Conservation (phyloP, 140 eudicot species). For the Senecio squalidus region DNA sequence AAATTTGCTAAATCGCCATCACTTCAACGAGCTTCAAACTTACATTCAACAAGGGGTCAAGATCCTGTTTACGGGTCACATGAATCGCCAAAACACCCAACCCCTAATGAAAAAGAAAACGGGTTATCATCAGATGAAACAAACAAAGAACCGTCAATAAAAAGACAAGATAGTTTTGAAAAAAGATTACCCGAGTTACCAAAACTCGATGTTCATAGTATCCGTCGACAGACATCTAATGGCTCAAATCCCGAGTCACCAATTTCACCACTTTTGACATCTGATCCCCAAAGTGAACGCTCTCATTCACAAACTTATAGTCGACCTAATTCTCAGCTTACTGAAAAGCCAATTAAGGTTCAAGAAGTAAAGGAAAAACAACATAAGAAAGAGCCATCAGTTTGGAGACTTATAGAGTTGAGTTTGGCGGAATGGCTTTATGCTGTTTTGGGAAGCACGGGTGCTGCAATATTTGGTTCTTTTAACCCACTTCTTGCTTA, state of each 20-base stretch:
- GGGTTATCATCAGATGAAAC: slow-evolving; percentile 49
- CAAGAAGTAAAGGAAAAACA: slow-evolving; percentile 43
- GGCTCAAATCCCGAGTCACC: slow-evolving; percentile 95
- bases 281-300: slow-evolving; percentile 89
- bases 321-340: slow-evolving; percentile 72
- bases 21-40: slow-evolving; percentile 75
- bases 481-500: slow-evolving; percentile 94
- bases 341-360: slow-evolving; percentile 36
- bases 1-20: slow-evolving; percentile 92
- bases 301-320: slow-evolving; percentile 96
- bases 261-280: slow-evolving; percentile 86
- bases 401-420: slow-evolving; percentile 94
- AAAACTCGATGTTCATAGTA: slow-evolving; percentile 70
- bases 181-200: slow-evolving; percentile 89
- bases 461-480: slow-evolving; percentile 95
- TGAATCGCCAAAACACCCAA: slow-evolving; percentile 70
- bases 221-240: slow-evolving; percentile 50
- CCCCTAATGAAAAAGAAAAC: slow-evolving; percentile 83
- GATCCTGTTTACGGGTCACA: slow-evolving; percentile 59
- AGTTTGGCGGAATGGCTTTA: slow-evolving; percentile 98
- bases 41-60: slow-evolving; percentile 50
- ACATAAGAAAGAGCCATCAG: slow-evolving; percentile 58
- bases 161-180: slow-evolving; percentile 94
- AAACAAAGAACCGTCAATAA: slow-evolving; percentile 75
- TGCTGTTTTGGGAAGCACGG: slow-evolving; percentile 89